Percentiles rank a stretch among this genome's conserved stretches.
These are phyloP conservation scores for Protomyces pachydermus DNA, from an alignment of 1,139 yeast species.

Conservation along the genomic window DNA sequence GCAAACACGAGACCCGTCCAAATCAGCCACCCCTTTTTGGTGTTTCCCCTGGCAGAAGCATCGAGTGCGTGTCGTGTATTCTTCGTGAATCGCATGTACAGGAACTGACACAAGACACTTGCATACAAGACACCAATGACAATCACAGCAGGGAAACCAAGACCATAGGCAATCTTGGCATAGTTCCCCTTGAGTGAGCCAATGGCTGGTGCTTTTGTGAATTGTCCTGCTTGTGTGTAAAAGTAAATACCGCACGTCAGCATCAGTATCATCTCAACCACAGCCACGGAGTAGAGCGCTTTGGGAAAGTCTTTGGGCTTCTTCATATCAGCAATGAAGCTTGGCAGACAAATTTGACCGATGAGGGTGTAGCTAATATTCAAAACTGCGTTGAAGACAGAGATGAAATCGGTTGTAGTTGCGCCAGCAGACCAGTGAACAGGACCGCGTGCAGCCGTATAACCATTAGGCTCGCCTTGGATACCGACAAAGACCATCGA, in stretches of 20 bases:
- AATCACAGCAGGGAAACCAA: slow-evolving; percentile 56
- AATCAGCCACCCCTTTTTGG: slow-evolving; percentile 50
- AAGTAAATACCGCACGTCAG: slow-evolving; percentile 54
- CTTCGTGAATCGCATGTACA: slow-evolving; percentile 24
- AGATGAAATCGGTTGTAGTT: slow-evolving; percentile 51
- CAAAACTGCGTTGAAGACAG: slow-evolving; percentile 50
- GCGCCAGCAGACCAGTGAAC: slow-evolving; percentile 47
- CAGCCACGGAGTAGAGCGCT: slow-evolving; percentile 52
- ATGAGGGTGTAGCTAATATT: slow-evolving; percentile 57
- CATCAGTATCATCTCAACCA: slow-evolving; percentile 49
- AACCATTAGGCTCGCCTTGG: slow-evolving; percentile 49
- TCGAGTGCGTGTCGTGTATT: slow-evolving; percentile 17
- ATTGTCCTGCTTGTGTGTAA: slow-evolving; percentile 56
- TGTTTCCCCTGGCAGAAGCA: slow-evolving; percentile 39
- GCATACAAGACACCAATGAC: slow-evolving; percentile 50
- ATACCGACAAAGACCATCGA: slow-evolving; percentile 54
- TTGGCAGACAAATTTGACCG: slow-evolving; percentile 60
- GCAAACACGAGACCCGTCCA: slow-evolving; percentile 48
- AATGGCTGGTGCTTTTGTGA: slow-evolving; percentile 57
- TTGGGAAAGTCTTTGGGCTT: slow-evolving; percentile 55
- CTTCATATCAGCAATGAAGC: slow-evolving; percentile 55
- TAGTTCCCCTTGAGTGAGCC: slow-evolving; percentile 49
- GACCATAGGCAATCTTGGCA: slow-evolving; percentile 55
- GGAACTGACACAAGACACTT: slow-evolving; percentile 37
- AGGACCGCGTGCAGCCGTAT: slow-evolving; percentile 31